Conservation (phyloP, 192 early-diverging fungal species). For the Coemansia sp. region DNA sequence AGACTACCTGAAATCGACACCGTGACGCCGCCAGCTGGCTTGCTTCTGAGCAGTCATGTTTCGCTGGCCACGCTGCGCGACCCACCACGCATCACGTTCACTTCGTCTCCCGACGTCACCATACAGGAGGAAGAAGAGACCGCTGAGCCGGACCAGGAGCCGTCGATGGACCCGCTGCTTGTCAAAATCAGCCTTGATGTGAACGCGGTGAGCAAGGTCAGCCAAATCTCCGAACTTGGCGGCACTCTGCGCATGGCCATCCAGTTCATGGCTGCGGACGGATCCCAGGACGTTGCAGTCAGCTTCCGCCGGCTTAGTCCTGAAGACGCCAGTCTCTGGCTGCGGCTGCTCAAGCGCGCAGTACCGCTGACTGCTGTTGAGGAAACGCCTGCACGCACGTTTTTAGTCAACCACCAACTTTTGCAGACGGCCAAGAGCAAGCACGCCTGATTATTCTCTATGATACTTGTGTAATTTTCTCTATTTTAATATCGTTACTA, state of each 20-base stretch:
- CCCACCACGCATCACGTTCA: slow-evolving; percentile 30
- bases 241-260: slow-evolving; percentile 30
- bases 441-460: background rate
- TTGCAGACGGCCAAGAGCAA: slow-evolving; percentile 17
- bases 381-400: slow-evolving; percentile 12
- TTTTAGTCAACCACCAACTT: slow-evolving; percentile 41
- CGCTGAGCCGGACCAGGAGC: background rate
- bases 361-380: slow-evolving; percentile 30
- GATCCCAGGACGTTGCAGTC: slow-evolving; percentile 10
- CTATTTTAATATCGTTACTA: no score
- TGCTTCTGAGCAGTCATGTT: slow-evolving; percentile 31
- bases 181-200: slow-evolving; percentile 25
- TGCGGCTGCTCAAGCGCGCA: slow-evolving; percentile 33
- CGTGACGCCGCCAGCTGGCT: slow-evolving; percentile 16
- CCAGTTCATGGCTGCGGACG: slow-evolving; percentile 27
- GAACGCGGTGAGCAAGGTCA: slow-evolving; percentile 29
- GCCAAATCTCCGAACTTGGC: slow-evolving; percentile 27
- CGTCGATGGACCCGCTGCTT: slow-evolving; percentile 16
- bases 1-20: slow-evolving; percentile 40
- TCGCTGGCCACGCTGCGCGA: slow-evolving; percentile 48
- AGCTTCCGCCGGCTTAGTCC: slow-evolving; percentile 24
- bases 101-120: slow-evolving; percentile 14
- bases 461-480: no score
- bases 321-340: slow-evolving; percentile 39
- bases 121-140: slow-evolving; percentile 2